These are phyloP conservation scores for Acacia crassicarpa DNA, from an alignment of 306 rosid species.

Conservation along the genomic window DNA sequence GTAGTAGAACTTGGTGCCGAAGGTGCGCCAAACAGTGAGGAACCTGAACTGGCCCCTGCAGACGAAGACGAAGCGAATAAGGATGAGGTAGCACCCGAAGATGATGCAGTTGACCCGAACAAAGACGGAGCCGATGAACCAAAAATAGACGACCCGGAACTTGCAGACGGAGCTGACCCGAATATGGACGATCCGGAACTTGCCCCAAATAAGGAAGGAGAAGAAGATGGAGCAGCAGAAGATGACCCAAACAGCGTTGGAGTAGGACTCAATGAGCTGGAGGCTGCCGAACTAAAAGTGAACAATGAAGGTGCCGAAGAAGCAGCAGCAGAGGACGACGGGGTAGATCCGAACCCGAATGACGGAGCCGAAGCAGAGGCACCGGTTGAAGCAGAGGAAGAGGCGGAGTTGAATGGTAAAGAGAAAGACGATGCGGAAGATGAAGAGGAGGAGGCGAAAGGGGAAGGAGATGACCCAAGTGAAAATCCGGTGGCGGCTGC, in stretches of 20 bases:
- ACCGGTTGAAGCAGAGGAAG: slow-evolving; percentile 24
- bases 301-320: slow-evolving; percentile 37
- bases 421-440: slow-evolving; percentile 33
- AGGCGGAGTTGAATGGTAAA: slow-evolving; percentile 19
- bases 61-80: slow-evolving; percentile 27
- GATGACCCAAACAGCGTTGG: slow-evolving; percentile 31
- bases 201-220: slow-evolving; percentile 25
- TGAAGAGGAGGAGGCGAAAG: background rate
- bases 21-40: slow-evolving; percentile 18
- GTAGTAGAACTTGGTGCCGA: background rate
- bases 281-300: slow-evolving; percentile 2
- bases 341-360: slow-evolving; percentile 33
- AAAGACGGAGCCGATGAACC: slow-evolving; percentile 19
- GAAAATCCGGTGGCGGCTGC: slow-evolving; percentile 13
- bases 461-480: slow-evolving; percentile 12
- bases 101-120: slow-evolving; percentile 14
- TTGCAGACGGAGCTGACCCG: background rate
- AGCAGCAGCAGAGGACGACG: slow-evolving; percentile 15
- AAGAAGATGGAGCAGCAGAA: slow-evolving; percentile 20
- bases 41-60: slow-evolving; percentile 22
- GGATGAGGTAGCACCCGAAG: background rate
- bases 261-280: slow-evolving; percentile 13
- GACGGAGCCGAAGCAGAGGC: slow-evolving; percentile 8
- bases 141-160: background rate
- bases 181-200: slow-evolving; percentile 20